A percentile compares a stretch with the other conserved stretches of the same genome.
These are phyloP conservation scores for Phlebopus sp. DNA, from an alignment of 1,284 basidiomycete species.

Conservation along the genomic window DNA sequence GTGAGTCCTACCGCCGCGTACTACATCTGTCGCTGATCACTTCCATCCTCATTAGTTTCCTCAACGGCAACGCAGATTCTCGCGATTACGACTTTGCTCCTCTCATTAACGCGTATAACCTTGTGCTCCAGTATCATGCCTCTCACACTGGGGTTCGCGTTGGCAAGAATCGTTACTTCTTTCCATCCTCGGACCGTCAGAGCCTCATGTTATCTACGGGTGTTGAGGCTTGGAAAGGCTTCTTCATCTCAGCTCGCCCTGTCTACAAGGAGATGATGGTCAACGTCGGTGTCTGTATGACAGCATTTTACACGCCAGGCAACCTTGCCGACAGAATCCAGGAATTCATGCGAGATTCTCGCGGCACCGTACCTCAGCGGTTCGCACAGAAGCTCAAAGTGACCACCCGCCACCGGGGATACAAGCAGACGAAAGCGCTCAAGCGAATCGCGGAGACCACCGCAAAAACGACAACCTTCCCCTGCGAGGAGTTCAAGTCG, in stretches of 20 bases:
- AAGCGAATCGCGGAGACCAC: constrained; percentile 43
- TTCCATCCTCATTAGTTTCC: constrained; percentile 41
- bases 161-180: constrained; percentile 64
- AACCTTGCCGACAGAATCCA: constrained; percentile 56
- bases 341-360: constrained; percentile 42
- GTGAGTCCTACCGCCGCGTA: constrained; percentile 38
- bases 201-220: constrained; percentile 41
- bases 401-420: constrained; percentile 53
- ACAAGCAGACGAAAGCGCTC: constrained; percentile 50
- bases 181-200: constrained; percentile 32
- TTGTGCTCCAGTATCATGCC: constrained; percentile 60
- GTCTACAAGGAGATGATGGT: constrained; percentile 66
- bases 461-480: constrained; percentile 48
- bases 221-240: constrained; percentile 61
- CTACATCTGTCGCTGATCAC: not conserved
- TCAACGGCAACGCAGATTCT: constrained; percentile 42
- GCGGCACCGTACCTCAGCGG: constrained; percentile 46
- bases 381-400: constrained; percentile 57
- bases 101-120: constrained; percentile 60
- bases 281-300: constrained; percentile 73
- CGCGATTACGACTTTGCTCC: constrained; percentile 50
- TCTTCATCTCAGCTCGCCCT: constrained; percentile 64
- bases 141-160: constrained; percentile 52
- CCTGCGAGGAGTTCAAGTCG: constrained; percentile 49
- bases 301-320: constrained; percentile 64